phyloP scores from a whole-genome alignment of 306 rosid species.

The Mimosa pudica region DNA sequence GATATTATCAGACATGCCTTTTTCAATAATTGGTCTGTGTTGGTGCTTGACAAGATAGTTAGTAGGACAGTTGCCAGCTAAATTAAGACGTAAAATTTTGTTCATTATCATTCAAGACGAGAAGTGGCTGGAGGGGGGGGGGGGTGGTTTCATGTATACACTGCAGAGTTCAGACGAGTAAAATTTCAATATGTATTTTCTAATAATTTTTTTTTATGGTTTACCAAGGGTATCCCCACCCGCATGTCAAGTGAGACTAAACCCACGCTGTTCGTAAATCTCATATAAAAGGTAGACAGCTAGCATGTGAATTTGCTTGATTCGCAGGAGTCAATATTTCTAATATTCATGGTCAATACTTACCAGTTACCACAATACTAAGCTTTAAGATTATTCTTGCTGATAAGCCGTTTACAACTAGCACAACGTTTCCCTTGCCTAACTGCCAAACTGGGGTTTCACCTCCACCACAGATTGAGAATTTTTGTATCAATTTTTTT shows the following conservation, averaged over 20 bases:
- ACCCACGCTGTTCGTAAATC: too few relatives aligned
- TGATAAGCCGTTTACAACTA: not conserved
- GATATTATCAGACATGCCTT: not conserved
- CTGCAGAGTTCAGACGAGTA: too few relatives aligned
- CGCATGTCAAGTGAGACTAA: too few relatives aligned
- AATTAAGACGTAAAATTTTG: constrained; percentile 15
- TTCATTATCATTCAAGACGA: constrained; percentile 15
- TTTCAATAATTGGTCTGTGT: not conserved
- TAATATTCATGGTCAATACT: not conserved
- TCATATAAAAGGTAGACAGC: too few relatives aligned
- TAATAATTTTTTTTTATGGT: too few relatives aligned
- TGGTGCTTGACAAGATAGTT: not conserved
- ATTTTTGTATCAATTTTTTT: not conserved
- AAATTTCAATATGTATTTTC: not conserved
- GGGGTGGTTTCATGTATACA: not conserved
- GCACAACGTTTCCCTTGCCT: too few relatives aligned
- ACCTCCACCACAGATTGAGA: not conserved
- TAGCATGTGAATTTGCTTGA: too few relatives aligned
- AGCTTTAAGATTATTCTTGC: too few relatives aligned
- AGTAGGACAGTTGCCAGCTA: constrained; percentile 50
- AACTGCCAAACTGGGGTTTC: not conserved
- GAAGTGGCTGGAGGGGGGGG: not conserved
- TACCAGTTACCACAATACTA: not conserved
- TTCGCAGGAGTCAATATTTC: not conserved
- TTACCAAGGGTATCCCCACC: too few relatives aligned